These are phyloP conservation scores for Ophiostoma himal-ulmi DNA, from an alignment of 2,329 filamentous ascomycete genomes.

Conservation along the genomic window DNA sequence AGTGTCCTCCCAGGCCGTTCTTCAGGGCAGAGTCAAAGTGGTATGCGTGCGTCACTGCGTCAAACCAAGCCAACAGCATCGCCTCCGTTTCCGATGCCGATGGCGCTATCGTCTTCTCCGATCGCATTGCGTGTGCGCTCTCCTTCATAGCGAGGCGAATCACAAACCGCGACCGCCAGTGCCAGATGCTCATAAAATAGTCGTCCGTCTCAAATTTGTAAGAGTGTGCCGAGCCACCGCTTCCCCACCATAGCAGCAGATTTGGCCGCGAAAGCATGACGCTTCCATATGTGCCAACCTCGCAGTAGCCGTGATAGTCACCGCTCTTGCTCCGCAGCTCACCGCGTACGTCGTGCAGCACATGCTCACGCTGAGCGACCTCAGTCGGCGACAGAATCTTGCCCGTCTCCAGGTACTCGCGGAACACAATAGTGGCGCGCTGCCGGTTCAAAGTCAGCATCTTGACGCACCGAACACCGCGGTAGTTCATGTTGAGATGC, in stretches of 20 bases:
- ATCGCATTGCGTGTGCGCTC: conserved; percentile 32
- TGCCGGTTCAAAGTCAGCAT: conserved; percentile 84
- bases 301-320: conserved; percentile 33
- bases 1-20: conserved; percentile 35
- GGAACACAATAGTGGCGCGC: conserved; percentile 72
- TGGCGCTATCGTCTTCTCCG: conserved; percentile 21
- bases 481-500: conserved; percentile 80
- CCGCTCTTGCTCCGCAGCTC: conserved; percentile 39
- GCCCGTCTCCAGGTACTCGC: conserved; percentile 47
- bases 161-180: conserved; percentile 39
- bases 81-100: neutral
- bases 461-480: conserved; percentile 74
- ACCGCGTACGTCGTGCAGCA: conserved; percentile 51
- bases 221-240: conserved; percentile 28
- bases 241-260: conserved; percentile 28
- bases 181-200: conserved; percentile 58
- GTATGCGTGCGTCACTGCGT: conserved; percentile 39
- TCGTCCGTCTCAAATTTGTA: conserved; percentile 39
- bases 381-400: conserved; percentile 57
- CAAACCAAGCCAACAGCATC: conserved; percentile 36
- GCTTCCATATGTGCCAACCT: conserved; percentile 39
- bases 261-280: conserved; percentile 29
- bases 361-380: conserved; percentile 58
- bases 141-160: conserved; percentile 58
- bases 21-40: conserved; percentile 36